Evolutionary conservation across 768 basidiomycete species (phyloP).

Genomic region (Hericium coralloides): DNA sequence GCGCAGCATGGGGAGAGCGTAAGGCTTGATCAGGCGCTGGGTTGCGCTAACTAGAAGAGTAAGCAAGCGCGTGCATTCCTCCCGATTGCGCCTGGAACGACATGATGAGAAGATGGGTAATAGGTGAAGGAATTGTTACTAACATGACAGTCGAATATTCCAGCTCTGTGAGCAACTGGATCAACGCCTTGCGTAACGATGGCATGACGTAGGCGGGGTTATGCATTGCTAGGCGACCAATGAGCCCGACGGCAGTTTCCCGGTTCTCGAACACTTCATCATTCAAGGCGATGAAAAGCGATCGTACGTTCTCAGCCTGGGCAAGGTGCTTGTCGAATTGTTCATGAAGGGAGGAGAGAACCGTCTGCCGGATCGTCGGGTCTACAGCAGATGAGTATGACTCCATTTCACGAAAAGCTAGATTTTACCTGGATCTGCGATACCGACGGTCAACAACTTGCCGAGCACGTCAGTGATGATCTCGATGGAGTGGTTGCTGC

Average conservation of each 20-base stretch:
- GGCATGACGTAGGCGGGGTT: constrained; percentile 99
- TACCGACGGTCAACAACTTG: constrained; percentile 89
- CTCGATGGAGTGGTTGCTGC: constrained; percentile 92
- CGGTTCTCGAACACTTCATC: constrained; percentile 95
- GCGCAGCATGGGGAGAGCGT: constrained; percentile 89
- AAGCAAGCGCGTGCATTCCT: constrained; percentile 87
- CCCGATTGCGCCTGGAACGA: constrained; percentile 62
- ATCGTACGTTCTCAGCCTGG: constrained; percentile 97
- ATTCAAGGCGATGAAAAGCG: constrained; percentile 93
- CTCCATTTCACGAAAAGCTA: neutral
- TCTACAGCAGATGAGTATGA: constrained; percentile 1
- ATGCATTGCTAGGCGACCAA: constrained; percentile 88
- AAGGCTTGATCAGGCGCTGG: constrained; percentile 89
- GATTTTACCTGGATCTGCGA: constrained; percentile 85
- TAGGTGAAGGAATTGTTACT: constrained; percentile 26
- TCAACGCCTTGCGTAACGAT: constrained; percentile 87
- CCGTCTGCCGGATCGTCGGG: constrained; percentile 71
- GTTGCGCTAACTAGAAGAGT: constrained; percentile 87
- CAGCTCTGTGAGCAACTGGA: constrained; percentile 92
- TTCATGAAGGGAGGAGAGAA: constrained; percentile 80
- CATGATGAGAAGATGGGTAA: constrained; percentile 4
- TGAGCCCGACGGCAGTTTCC: constrained; percentile 80
- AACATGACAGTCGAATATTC: constrained; percentile 88
- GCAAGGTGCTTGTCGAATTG: constrained; percentile 95
- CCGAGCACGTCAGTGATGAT: constrained; percentile 98